A percentile compares a stretch with the other conserved stretches of the same genome.
Conservation (phyloP, 1,139 yeast species). For the Sporopachydermia cereana region DNA sequence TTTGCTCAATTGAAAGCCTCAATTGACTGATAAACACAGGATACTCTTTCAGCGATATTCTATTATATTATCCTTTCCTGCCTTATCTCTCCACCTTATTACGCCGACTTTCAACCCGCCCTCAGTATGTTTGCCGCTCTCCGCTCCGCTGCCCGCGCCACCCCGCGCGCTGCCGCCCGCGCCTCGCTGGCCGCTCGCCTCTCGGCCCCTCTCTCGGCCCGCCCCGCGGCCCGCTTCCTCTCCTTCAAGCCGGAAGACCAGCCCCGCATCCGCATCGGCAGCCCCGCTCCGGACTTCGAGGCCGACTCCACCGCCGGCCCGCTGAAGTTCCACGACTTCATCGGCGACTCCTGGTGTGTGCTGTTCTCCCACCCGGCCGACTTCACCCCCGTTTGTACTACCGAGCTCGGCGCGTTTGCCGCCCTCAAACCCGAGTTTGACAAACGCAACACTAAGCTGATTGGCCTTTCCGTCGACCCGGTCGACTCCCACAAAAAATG, state of each 20-base stretch:
- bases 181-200: not conserved
- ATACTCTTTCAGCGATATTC: no score
- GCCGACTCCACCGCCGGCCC: conserved; percentile 71
- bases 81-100: no score
- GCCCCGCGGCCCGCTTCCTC: conserved; percentile 22
- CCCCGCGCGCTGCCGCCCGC: not conserved
- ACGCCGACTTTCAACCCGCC: no score
- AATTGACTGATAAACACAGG: no score
- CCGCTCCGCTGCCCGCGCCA: not conserved
- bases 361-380: conserved; percentile 90
- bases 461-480: conserved; percentile 76
- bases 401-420: conserved; percentile 89
- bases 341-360: conserved; percentile 75
- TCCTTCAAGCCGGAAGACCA: conserved; percentile 49
- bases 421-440: conserved; percentile 72
- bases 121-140: not conserved
- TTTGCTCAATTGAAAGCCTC: no score
- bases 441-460: conserved; percentile 68
- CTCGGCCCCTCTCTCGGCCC: conserved; percentile 1
- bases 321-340: conserved; percentile 69
- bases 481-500: conserved; percentile 68
- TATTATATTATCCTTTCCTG: no score
- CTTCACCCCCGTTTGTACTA: conserved; percentile 91
- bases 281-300: conserved; percentile 73
- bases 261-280: conserved; percentile 55